These are phyloP conservation scores for Yamagishiella unicocca DNA, from an alignment of 139 green algal genomes.

Conservation along the genomic window DNA sequence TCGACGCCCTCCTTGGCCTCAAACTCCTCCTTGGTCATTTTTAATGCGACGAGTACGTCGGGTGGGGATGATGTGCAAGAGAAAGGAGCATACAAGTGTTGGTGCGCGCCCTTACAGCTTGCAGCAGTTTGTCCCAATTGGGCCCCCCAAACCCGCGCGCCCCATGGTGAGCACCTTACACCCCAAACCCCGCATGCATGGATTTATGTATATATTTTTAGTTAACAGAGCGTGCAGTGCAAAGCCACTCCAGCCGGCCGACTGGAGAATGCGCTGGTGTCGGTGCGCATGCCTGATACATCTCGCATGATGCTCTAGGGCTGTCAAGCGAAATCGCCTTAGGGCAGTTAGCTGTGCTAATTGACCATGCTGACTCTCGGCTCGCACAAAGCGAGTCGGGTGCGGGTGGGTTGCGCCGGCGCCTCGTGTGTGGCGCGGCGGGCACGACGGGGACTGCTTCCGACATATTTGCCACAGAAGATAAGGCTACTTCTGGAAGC, in stretches of 20 bases:
- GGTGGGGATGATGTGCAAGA: background rate
- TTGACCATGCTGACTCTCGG: constrained; percentile 17
- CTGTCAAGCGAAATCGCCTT: background rate
- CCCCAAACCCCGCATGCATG: background rate
- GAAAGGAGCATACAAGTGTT: background rate
- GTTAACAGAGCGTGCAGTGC: no score
- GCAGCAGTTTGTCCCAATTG: background rate
- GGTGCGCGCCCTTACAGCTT: background rate
- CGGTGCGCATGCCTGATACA: background rate
- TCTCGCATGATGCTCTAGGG: background rate
- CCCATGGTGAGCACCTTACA: background rate
- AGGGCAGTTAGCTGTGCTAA: background rate
- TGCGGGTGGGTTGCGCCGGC: background rate
- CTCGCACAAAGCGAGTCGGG: background rate
- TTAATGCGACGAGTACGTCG: background rate
- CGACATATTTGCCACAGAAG: background rate
- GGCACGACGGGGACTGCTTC: background rate
- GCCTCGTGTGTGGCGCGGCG: background rate
- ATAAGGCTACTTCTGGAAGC: background rate
- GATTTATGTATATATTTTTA: no score
- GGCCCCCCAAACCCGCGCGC: background rate
- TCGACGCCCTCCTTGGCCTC: constrained; percentile 65
- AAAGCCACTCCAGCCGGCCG: no score
- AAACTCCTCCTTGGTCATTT: constrained; percentile 61
- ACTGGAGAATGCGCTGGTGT: background rate